A percentile compares a stretch with the other conserved stretches of the same genome.
Conservation (phyloP, 805 yeast species). For the Lipomyces yamadae region DNA sequence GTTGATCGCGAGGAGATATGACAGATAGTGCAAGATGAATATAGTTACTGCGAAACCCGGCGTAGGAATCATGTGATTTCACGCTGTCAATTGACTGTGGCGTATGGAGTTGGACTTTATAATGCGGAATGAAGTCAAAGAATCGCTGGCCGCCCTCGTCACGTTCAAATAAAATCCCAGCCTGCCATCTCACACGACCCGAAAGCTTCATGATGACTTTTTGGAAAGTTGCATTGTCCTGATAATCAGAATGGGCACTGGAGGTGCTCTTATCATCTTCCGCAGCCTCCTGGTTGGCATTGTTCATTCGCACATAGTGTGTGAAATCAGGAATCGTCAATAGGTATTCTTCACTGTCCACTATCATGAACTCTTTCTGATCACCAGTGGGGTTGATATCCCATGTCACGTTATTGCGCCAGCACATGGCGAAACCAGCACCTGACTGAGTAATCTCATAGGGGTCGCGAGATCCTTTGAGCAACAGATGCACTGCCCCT, state of each 20-base stretch:
- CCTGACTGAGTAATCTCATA: constrained; percentile 67
- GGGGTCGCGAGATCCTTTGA: constrained; percentile 69
- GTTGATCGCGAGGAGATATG: constrained; percentile 47
- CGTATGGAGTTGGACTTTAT: constrained; percentile 62
- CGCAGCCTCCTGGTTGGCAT: constrained; percentile 36
- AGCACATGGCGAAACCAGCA: constrained; percentile 78
- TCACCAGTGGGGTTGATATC: constrained; percentile 68
- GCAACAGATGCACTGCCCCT: constrained; percentile 48
- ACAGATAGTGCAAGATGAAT: constrained; percentile 72
- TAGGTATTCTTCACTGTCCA: constrained; percentile 63
- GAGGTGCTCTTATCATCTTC: constrained; percentile 33
- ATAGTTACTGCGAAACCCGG: constrained; percentile 79
- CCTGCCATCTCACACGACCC: constrained; percentile 75
- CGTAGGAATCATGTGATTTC: constrained; percentile 73
- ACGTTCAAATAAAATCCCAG: constrained; percentile 76
- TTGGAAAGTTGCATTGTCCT: constrained; percentile 38
- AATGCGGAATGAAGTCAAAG: constrained; percentile 61
- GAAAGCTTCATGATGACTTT: constrained; percentile 65
- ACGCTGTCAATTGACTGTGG: constrained; percentile 57
- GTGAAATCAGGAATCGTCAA: constrained; percentile 75
- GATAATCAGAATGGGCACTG: constrained; percentile 38
- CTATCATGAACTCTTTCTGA: constrained; percentile 68
- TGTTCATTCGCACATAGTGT: constrained; percentile 51
- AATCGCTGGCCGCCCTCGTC: constrained; percentile 56
- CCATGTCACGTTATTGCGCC: constrained; percentile 65